These are phyloP conservation scores for Cladochytrium replicatum DNA, from an alignment of 192 early-diverging fungal species.

Conservation along the genomic window DNA sequence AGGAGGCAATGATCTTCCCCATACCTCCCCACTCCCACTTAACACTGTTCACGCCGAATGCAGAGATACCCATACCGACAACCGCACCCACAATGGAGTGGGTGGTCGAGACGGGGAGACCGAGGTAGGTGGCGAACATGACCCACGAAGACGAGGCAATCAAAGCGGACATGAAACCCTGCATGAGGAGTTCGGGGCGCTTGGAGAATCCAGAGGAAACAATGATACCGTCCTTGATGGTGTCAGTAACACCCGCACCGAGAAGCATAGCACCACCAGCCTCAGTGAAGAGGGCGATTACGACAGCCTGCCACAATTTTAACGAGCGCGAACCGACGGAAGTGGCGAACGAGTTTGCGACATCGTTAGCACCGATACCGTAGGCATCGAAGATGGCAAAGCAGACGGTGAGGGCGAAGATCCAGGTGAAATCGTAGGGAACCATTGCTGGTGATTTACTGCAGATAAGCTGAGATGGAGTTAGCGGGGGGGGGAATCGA, in stretches of 20 bases:
- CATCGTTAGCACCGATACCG: constrained; percentile 75
- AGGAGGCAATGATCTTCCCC: constrained; percentile 56
- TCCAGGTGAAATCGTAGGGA: constrained; percentile 47
- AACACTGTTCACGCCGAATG: constrained; percentile 50
- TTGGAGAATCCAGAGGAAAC: constrained; percentile 39
- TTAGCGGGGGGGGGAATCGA: no score
- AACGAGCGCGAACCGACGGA: constrained; percentile 75
- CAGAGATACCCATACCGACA: constrained; percentile 62
- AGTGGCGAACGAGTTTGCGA: constrained; percentile 80
- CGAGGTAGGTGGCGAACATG: constrained; percentile 53
- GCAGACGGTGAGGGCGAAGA: constrained; percentile 56
- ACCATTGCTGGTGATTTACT: no score
- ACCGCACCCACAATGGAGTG: constrained; percentile 78
- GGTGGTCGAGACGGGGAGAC: constrained; percentile 68
- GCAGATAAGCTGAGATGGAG: no score
- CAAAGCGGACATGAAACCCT: constrained; percentile 73
- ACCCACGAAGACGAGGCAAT: constrained; percentile 69
- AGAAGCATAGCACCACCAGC: constrained; percentile 68
- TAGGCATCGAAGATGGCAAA: constrained; percentile 62
- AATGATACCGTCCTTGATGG: constrained; percentile 71
- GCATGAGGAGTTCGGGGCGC: constrained; percentile 68
- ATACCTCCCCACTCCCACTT: constrained; percentile 44
- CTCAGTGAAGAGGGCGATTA: constrained; percentile 76
- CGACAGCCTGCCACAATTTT: constrained; percentile 58
- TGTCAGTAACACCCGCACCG: constrained; percentile 60